Base-by-base conservation (phyloP, 495 filamentous ascomycete species). In the Lindgomyces ingoldianus region DNA sequence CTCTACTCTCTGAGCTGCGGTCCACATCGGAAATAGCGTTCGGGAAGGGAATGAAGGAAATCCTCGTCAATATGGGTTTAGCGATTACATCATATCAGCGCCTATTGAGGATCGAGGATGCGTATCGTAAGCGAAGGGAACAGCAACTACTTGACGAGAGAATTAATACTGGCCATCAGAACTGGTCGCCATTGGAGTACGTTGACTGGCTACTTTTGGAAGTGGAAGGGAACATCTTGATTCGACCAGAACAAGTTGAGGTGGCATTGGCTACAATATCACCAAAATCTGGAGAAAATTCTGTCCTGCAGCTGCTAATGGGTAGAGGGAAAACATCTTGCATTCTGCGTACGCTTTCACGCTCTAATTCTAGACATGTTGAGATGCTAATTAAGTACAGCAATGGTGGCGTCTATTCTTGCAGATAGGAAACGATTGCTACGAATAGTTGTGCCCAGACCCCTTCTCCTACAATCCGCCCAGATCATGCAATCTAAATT, bases 151-250 rank as follows among this genome's bases (percentile, higher is more conserved):
- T n/a, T 3, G 71, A 52, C 64, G 75, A 69, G 26, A 22, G 0
- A 57, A 76, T 11, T 0, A 64, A 49, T 65, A 44, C 21, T 58
- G 82, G 83, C 2, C 84, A 86, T 65, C 33, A 56, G 4, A 84
- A 83, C 56, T 87, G 84, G 84, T 36, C 72, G 0, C 79, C 82
- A 0, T 25, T 70, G 0, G 47, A 81, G 10, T 41, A 53, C 4
- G 74, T 81, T 0, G 84, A 87, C 53, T 86, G 83, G 81, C 64
- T 87, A 0, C 73, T 87, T 11, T 70, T 87, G 0, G 84, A 87
- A 59, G 80, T 87, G 36, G 84, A 87, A 14, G 64, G 72, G 6
- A 76, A 86, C 58, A 64, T 86, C 1, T 68, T 84, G 1, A 81
- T 87, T 41, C 74, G 84, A 0, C 54, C 63, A 0, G 79, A 77